These are phyloP conservation scores for Zopfochytrium polystomum DNA, from an alignment of 371 early-diverging fungal species.

Conservation along the genomic window DNA sequence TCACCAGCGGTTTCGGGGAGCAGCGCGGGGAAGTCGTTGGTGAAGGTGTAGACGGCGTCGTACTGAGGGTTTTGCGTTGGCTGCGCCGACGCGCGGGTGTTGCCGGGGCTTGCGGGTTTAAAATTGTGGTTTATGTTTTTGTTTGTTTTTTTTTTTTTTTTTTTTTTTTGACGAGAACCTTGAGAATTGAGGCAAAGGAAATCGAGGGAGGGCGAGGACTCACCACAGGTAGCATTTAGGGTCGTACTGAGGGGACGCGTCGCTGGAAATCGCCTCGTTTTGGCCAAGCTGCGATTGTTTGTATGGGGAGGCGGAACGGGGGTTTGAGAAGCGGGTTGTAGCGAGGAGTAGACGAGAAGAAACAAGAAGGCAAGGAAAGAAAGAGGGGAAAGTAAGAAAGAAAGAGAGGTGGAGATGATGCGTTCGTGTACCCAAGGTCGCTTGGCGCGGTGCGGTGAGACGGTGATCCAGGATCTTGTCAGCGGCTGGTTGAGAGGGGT, in stretches of 20 bases:
- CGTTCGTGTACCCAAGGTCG: conserved; percentile 71
- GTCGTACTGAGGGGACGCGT: conserved; percentile 63
- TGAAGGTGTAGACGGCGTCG: conserved; percentile 69
- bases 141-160: too few relatives aligned
- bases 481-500: too few relatives aligned
- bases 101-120: conserved; percentile 33
- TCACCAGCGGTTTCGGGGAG: not conserved
- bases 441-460: conserved; percentile 91
- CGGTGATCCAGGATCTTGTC: conserved; percentile 82
- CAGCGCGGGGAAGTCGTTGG: conserved; percentile 21
- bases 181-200: not conserved
- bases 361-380: not conserved
- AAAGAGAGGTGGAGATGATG: not conserved
- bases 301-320: too few relatives aligned
- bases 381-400: not conserved
- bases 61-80: conserved; percentile 68
- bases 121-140: too few relatives aligned
- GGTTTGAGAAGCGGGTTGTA: too few relatives aligned
- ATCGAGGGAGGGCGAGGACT: not conserved
- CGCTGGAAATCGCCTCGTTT: conserved; percentile 55
- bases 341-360: too few relatives aligned
- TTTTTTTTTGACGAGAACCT: too few relatives aligned
- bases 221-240: conserved; percentile 76
- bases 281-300: conserved; percentile 61
- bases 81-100: conserved; percentile 71